phyloP scores from a whole-genome alignment of 441 rosid genomes.

The Pelargonium fulgidum region DNA sequence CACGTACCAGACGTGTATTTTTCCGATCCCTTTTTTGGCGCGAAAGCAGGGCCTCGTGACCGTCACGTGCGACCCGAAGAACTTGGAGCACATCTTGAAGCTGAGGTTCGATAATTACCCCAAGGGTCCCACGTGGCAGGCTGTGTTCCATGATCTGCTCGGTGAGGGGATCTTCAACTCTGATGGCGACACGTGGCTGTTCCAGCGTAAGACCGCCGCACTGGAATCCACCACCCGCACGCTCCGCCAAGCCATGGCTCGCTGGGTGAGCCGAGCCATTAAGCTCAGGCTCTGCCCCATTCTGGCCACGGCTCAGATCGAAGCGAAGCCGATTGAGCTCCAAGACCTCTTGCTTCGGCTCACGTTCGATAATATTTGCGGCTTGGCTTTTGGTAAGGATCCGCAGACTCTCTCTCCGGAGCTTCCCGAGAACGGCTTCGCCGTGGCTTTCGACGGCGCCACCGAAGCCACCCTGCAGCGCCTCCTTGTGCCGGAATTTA shows the following conservation, averaged over 20 bases:
- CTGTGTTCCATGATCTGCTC: constrained; percentile 82
- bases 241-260: constrained; percentile 96
- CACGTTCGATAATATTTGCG: constrained; percentile 91
- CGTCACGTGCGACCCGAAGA: constrained; percentile 89
- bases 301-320: constrained; percentile 47
- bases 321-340: constrained; percentile 60
- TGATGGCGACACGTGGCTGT: constrained; percentile 91
- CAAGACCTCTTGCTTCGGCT: constrained; percentile 87
- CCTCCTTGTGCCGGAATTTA: constrained; percentile 74
- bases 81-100: constrained; percentile 81
- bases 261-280: constrained; percentile 83
- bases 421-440: constrained; percentile 65
- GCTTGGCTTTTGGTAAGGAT: constrained; percentile 89
- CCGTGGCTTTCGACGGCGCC: constrained; percentile 82
- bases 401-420: constrained; percentile 72
- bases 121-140: constrained; percentile 97
- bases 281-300: constrained; percentile 59
- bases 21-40: constrained; percentile 71
- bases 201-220: constrained; percentile 90
- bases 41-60: constrained; percentile 87
- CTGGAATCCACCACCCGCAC: constrained; percentile 93
- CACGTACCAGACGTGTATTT: constrained; percentile 94
- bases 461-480: constrained; percentile 88
- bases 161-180: constrained; percentile 93
- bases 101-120: constrained; percentile 86